phyloP scores from a whole-genome alignment of 441 rosid species.

The Adansonia gregorii region DNA sequence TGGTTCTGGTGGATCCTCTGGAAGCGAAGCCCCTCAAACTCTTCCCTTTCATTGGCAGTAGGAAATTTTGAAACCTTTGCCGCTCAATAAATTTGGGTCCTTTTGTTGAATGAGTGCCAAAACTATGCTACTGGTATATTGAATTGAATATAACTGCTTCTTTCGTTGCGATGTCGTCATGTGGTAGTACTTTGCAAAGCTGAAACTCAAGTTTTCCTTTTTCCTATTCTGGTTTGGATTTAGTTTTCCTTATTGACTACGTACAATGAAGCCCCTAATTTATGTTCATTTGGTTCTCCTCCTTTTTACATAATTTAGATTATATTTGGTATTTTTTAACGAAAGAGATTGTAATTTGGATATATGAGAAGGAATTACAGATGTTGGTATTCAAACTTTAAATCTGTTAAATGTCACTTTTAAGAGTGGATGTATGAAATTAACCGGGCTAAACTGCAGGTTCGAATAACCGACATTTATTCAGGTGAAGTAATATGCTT shows the following conservation, averaged over 20 bases:
- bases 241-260: neutral
- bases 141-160: neutral
- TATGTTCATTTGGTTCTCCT: neutral
- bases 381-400: too few relatives aligned
- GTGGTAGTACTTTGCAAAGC: neutral
- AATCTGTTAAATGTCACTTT: too few relatives aligned
- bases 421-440: too few relatives aligned
- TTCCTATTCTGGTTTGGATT: neutral
- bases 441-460: too few relatives aligned
- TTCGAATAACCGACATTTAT: too few relatives aligned
- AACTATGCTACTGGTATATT: neutral
- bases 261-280: neutral
- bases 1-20: slow-evolving; percentile 47
- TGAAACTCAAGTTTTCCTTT: neutral
- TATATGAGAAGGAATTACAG: too few relatives aligned
- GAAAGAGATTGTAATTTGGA: too few relatives aligned
- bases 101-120: neutral
- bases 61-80: neutral
- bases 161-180: neutral
- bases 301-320: too few relatives aligned
- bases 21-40: slow-evolving; percentile 50
- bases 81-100: neutral
- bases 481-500: too few relatives aligned
- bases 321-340: too few relatives aligned
- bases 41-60: slow-evolving; percentile 76